Evolutionary conservation across 805 yeast species (phyloP).

Genomic region (Phaffomyces antillensis): DNA sequence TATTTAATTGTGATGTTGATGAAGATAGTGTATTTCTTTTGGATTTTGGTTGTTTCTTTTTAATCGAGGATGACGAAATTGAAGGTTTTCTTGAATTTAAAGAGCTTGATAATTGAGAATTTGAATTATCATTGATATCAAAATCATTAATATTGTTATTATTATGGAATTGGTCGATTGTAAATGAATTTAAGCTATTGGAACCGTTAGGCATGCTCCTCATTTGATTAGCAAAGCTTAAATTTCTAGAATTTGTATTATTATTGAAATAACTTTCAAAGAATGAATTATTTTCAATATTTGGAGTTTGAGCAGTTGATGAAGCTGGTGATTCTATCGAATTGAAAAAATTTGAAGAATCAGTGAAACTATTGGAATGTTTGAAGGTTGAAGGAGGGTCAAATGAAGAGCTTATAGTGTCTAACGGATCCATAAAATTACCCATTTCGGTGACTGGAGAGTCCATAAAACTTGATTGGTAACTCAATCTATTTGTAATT

Average conservation of each 20-base stretch:
- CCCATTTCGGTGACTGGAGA: conserved; percentile 19
- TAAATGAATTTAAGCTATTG: conserved; percentile 8
- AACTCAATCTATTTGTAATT: conserved; percentile 2
- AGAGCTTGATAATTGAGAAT: conserved; percentile 8
- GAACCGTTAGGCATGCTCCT: conserved; percentile 15
- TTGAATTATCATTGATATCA: background rate
- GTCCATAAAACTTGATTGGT: conserved; percentile 17
- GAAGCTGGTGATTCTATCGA: conserved; percentile 20
- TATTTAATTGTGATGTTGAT: conserved; percentile 16
- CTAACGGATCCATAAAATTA: conserved; percentile 22
- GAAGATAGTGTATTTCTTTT: conserved; percentile 6
- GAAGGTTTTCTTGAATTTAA: conserved; percentile 17
- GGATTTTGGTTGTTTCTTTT: conserved; percentile 16
- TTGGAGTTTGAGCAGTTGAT: conserved; percentile 21
- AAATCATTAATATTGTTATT: background rate
- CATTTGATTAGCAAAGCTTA: conserved; percentile 20
- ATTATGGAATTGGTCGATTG: background rate
- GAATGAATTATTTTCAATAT: conserved; percentile 13
- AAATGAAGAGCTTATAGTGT: conserved; percentile 19
- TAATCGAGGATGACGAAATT: conserved; percentile 14
- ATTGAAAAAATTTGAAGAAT: conserved; percentile 14
- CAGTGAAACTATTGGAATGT: conserved; percentile 13
- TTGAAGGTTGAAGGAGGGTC: conserved; percentile 21
- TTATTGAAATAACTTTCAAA: conserved; percentile 19
- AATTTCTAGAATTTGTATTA: conserved; percentile 3